Evolutionary conservation across 108 stramenopile genomes (phyloP).

Genomic region (Nannochloropsis granulata): DNA sequence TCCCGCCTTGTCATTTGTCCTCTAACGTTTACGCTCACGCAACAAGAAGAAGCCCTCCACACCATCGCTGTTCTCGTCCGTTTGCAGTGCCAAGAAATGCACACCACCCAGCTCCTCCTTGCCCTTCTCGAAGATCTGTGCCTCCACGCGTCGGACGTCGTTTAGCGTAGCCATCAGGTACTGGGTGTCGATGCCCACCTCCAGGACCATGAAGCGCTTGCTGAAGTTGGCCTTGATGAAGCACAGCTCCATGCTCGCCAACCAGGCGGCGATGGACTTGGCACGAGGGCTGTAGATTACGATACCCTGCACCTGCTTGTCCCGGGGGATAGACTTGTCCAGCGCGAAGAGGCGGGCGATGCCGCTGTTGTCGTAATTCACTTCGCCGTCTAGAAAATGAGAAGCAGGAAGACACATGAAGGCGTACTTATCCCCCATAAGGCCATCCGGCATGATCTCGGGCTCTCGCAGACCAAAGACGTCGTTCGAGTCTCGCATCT

Average conservation of each 20-base stretch:
- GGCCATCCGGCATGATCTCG: conserved; percentile 77
- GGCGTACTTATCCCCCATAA: conserved; percentile 88
- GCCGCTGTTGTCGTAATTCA: neutral
- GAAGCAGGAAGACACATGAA: conserved; percentile 63
- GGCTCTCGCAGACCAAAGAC: conserved; percentile 20
- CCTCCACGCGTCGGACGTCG: conserved; percentile 67
- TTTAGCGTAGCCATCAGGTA: conserved; percentile 70
- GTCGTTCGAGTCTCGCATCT: neutral
- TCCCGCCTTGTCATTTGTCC: too few species aligned
- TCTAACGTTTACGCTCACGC: neutral
- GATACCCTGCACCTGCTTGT: conserved; percentile 75
- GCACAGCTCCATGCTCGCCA: conserved; percentile 76
- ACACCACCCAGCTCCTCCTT: conserved; percentile 68
- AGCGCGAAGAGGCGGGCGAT: conserved; percentile 7
- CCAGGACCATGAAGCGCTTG: conserved; percentile 67
- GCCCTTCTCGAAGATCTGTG: conserved; percentile 69
- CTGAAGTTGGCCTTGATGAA: conserved; percentile 64
- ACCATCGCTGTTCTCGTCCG: conserved; percentile 61
- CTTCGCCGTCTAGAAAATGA: neutral
- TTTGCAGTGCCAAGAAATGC: conserved; percentile 81
- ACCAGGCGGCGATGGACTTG: conserved; percentile 68
- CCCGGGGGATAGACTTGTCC: conserved; percentile 43
- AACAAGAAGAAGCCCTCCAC: conserved; percentile 90
- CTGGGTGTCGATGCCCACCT: conserved; percentile 82
- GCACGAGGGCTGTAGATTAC: conserved; percentile 68